Evolutionary conservation across 2,329 filamentous ascomycete species (phyloP), one percentile per base, ranked within the genome.

Genomic region (Trichoderma harzianum): DNA sequence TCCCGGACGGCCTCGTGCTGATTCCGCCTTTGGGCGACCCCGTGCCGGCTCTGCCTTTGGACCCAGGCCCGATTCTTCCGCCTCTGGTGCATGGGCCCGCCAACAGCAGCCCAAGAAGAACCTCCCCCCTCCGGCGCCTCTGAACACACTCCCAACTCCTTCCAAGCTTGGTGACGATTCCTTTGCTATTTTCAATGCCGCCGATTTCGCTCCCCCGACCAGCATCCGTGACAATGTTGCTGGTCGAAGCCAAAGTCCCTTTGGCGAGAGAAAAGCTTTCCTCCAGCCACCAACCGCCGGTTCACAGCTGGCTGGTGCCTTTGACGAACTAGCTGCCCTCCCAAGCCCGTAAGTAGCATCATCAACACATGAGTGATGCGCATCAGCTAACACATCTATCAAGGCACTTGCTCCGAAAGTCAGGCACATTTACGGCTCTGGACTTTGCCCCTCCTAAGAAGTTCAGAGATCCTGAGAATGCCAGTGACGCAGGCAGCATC

Each of bases 151-250:
- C 24, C 95, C 95, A 10, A 97, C 94, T 1, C 95, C 96, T 0
- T 90, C 92, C 66, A 92, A 94, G 84, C 86, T 99, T 55, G 92
- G 86, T 78, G 95, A 97, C 73, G 94, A 97, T 79, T 87, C 89
- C 3, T 91, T 97, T 75, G 89, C 92, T 60, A 80, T 92, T 83
- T 77, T 90, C 75, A 83, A 84, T 65, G 87, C 94, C 0, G 88
- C 92, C 71, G 95, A 98, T 76, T 98, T 97, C 81, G 96, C 96
- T 0, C 96, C 96, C 28, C 94, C 93, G 1, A 85, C 88, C 26
- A 86, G 82, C 21, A 87, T 90, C 78, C 86, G 84, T 74, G 93
- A 95, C 43, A 88, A 91, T 73, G 89, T 88, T 74, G 87, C 89
- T 68, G 95, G 95, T 60, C 86, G 89, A 55, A 87, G 88, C 7